phyloP scores from a whole-genome alignment of 352 stramenopile species.

The Globisporangium nunn region DNA sequence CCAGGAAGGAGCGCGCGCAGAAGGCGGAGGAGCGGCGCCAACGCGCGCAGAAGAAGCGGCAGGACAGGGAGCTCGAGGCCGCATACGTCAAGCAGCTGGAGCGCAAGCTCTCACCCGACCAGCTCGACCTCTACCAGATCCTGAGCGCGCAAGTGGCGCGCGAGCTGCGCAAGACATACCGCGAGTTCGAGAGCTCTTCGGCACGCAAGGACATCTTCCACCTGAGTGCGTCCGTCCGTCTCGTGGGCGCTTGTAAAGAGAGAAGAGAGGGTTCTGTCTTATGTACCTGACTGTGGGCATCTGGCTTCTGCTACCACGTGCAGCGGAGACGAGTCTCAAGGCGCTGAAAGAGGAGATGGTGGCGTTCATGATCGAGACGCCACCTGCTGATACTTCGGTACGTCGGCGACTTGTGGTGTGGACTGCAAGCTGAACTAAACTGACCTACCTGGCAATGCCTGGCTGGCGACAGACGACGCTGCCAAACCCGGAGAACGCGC shows the following conservation, averaged over 20 bases:
- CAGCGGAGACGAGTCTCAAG: conserved; percentile 53
- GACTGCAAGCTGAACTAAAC: background rate
- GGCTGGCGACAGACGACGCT: conserved; percentile 23
- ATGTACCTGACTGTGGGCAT: background rate
- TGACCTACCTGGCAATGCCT: background rate
- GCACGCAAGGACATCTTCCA: conserved; percentile 56
- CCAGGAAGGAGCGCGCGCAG: conserved; percentile 43
- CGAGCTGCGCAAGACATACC: conserved; percentile 59
- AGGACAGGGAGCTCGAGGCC: conserved; percentile 25
- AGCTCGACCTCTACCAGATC: conserved; percentile 52
- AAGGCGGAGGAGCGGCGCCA: conserved; percentile 35
- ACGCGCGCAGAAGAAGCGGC: conserved; percentile 18
- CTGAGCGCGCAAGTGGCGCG: conserved; percentile 50
- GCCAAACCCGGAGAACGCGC: conserved; percentile 57
- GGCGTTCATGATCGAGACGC: conserved; percentile 43
- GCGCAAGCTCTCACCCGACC: conserved; percentile 33
- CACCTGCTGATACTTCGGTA: conserved; percentile 42
- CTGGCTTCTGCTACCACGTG: background rate
- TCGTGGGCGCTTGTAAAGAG: background rate
- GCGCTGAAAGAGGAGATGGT: conserved; percentile 59
- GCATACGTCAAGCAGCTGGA: conserved; percentile 11
- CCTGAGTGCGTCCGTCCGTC: conserved; percentile 29
- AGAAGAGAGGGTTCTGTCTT: too few species aligned
- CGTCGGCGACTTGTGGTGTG: background rate
- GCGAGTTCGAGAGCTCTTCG: conserved; percentile 53